Conservation (phyloP, 306 rosid genomes). For the Pyrus betulifolia region DNA sequence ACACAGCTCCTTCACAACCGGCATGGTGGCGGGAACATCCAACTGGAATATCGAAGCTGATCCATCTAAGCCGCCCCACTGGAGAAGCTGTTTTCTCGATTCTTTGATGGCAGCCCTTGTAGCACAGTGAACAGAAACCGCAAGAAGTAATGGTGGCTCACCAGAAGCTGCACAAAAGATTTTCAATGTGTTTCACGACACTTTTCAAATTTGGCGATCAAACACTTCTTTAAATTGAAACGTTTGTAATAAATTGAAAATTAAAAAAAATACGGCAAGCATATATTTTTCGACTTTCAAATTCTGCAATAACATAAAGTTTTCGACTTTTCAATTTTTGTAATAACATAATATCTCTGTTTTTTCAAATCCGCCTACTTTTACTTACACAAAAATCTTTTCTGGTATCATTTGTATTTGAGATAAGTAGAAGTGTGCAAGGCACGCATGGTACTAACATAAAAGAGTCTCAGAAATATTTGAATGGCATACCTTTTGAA, state of each 20-base stretch:
- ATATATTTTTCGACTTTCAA: background rate
- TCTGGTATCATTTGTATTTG: background rate
- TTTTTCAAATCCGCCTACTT: background rate
- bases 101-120: slow-evolving; percentile 75
- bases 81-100: slow-evolving; percentile 62
- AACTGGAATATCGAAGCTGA: slow-evolving; percentile 38
- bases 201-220: background rate
- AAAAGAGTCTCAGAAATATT: background rate
- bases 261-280: background rate
- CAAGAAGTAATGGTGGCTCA: slow-evolving; percentile 79
- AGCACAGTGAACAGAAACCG: slow-evolving; percentile 84
- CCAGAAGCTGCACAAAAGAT: slow-evolving; percentile 72
- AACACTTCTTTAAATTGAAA: background rate
- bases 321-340: background rate
- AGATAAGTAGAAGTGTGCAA: background rate
- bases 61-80: slow-evolving; percentile 46
- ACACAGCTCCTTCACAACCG: slow-evolving; percentile 69
- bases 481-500: slow-evolving; percentile 60
- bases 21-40: slow-evolving; percentile 84
- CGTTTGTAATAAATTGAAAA: background rate
- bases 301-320: background rate
- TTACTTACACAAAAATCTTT: background rate
- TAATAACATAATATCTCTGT: background rate
- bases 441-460: background rate
- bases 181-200: background rate